These are phyloP conservation scores for Hansenula anomala DNA, from an alignment of 1,139 yeast species.

Conservation along the genomic window DNA sequence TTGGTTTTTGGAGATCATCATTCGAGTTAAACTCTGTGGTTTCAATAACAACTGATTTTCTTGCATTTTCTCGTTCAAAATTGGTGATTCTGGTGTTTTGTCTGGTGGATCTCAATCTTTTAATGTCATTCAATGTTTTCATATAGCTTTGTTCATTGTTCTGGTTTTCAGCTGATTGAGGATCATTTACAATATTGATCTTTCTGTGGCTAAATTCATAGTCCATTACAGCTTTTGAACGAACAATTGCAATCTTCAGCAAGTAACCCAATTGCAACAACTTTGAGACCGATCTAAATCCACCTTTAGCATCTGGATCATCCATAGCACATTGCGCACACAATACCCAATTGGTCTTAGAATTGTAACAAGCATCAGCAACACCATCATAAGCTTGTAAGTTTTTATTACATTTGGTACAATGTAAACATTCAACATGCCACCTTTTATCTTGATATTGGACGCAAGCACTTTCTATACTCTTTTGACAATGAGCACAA, in stretches of 20 bases:
- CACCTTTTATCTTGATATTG: constrained; percentile 62
- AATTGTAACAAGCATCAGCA: constrained; percentile 41
- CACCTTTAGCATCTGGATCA: constrained; percentile 43
- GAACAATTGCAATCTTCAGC: constrained; percentile 75
- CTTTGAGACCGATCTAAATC: constrained; percentile 63
- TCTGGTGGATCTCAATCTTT: constrained; percentile 69
- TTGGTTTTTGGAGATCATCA: constrained; percentile 5
- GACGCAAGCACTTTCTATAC: constrained; percentile 80
- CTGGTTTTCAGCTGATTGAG: constrained; percentile 15
- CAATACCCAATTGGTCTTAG: constrained; percentile 34
- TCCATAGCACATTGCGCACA: constrained; percentile 57
- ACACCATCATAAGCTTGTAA: constrained; percentile 34
- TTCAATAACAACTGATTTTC: constrained; percentile 50
- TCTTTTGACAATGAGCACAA: constrained; percentile 65
- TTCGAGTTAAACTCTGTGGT: constrained; percentile 22
- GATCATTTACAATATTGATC: background rate
- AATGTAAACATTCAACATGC: constrained; percentile 73
- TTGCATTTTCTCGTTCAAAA: constrained; percentile 47
- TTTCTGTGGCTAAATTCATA: constrained; percentile 27
- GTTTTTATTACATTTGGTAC: constrained; percentile 46
- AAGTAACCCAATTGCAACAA: constrained; percentile 71
- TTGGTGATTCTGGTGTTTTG: constrained; percentile 61
- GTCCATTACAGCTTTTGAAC: constrained; percentile 70
- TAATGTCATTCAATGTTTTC: constrained; percentile 71
- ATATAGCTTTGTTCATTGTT: constrained; percentile 48